These are phyloP conservation scores for Fusarium sp. DNA, from an alignment of 2,329 filamentous ascomycete species.

Conservation along the genomic window DNA sequence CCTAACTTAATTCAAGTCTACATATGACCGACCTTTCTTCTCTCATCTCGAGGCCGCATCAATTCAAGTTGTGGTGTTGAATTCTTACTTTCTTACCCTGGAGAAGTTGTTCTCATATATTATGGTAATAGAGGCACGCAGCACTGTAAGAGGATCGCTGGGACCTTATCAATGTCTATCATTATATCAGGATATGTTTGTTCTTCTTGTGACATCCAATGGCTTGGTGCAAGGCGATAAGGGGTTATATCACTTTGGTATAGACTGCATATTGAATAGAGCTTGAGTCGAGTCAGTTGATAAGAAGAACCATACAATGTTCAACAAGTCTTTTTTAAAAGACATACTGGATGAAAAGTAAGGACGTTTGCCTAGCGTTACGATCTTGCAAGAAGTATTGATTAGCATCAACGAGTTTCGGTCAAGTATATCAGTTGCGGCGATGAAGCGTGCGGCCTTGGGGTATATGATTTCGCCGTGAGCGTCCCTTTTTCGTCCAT, in stretches of 20 bases:
- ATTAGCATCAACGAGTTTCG: not conserved
- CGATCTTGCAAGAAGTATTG: not conserved
- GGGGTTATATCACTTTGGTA: slow-evolving; percentile 19
- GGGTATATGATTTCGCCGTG: not conserved
- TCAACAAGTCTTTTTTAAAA: not conserved
- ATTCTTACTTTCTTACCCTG: too few relatives aligned
- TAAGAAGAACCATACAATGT: not conserved
- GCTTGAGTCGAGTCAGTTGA: slow-evolving; percentile 21
- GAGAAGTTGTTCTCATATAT: too few relatives aligned
- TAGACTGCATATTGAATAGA: slow-evolving; percentile 20
- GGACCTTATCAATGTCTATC: slow-evolving; percentile 13
- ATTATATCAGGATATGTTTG: not conserved
- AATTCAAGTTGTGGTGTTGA: too few relatives aligned
- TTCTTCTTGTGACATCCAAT: slow-evolving; percentile 6
- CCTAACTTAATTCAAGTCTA: too few relatives aligned
- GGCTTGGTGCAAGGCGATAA: not conserved
- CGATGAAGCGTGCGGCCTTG: not conserved
- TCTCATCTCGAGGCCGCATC: too few relatives aligned
- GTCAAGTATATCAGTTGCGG: not conserved
- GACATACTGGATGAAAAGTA: not conserved
- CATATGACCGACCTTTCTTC: too few relatives aligned
- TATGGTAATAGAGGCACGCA: not conserved
- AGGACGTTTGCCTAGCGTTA: too few relatives aligned
- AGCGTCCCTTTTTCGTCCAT: not conserved
- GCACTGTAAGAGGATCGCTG: slow-evolving; percentile 5